phyloP scores from a whole-genome alignment of 169 alveolate species.

The Eimeria praecox region DNA sequence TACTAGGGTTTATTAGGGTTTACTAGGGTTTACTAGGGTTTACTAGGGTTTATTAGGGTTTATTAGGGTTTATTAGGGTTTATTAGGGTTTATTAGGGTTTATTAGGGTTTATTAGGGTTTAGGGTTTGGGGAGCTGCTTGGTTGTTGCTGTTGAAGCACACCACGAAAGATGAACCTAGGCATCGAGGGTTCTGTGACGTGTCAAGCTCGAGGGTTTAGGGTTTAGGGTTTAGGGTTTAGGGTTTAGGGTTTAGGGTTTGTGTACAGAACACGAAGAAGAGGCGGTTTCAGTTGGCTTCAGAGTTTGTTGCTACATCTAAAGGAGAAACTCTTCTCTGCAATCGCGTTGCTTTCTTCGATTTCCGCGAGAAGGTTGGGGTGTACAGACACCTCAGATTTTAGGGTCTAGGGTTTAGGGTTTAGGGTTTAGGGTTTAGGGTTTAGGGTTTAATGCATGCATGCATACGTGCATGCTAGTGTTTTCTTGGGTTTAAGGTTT shows the following conservation, averaged over 20 bases:
- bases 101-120: slow-evolving; percentile 22
- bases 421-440: too few species aligned
- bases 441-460: not conserved
- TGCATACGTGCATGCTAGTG: slow-evolving; percentile 10
- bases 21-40: slow-evolving; percentile 21
- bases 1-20: slow-evolving; percentile 37
- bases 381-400: not conserved
- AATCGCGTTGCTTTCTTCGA: slow-evolving; percentile 67
- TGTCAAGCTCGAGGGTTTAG: not conserved
- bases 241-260: slow-evolving; percentile 34
- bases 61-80: slow-evolving; percentile 16
- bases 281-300: not conserved
- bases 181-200: too few species aligned
- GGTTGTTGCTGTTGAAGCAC: not conserved
- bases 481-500: too few species aligned
- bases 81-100: slow-evolving; percentile 40
- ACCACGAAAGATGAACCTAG: not conserved
- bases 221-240: slow-evolving; percentile 47
- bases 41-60: slow-evolving; percentile 37
- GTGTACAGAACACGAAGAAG: not conserved
- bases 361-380: slow-evolving; percentile 53
- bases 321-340: not conserved
- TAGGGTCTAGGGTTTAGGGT: too few species aligned
- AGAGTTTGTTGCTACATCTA: not conserved
- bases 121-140: not conserved